Conservation (phyloP, 495 filamentous ascomycete genomes). For the Neurospora sublineolata region DNA sequence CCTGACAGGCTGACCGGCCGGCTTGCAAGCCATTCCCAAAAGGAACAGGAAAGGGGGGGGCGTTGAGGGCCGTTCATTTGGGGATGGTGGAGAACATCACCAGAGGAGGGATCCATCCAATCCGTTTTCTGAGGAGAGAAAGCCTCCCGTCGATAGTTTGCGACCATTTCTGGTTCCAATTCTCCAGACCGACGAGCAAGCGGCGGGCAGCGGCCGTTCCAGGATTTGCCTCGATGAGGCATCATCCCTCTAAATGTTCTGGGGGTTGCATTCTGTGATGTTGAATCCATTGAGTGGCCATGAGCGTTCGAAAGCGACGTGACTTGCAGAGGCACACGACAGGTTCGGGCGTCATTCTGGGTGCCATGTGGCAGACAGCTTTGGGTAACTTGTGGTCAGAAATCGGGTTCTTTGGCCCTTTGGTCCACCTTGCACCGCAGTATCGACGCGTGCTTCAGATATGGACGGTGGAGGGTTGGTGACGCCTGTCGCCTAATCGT, state of each 20-base stretch:
- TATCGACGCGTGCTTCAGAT: conserved; percentile 6
- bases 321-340: not conserved
- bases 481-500: not conserved
- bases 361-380: conserved; percentile 4
- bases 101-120: not conserved
- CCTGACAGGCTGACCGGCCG: not conserved
- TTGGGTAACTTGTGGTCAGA: not conserved
- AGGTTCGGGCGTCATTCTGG: not conserved
- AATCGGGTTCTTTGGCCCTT: conserved; percentile 6
- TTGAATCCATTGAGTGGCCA: not conserved
- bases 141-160: not conserved
- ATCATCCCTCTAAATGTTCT: not conserved
- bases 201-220: not conserved
- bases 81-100: not conserved
- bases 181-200: not conserved
- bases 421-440: conserved; percentile 8
- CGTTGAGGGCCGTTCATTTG: not conserved
- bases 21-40: not conserved
- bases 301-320: not conserved
- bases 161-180: not conserved
- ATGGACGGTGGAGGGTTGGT: not conserved
- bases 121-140: not conserved
- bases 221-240: not conserved
- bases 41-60: not conserved
- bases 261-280: not conserved